Conservation (phyloP, 768 basidiomycete species). For the Rhizopogon rudus region DNA sequence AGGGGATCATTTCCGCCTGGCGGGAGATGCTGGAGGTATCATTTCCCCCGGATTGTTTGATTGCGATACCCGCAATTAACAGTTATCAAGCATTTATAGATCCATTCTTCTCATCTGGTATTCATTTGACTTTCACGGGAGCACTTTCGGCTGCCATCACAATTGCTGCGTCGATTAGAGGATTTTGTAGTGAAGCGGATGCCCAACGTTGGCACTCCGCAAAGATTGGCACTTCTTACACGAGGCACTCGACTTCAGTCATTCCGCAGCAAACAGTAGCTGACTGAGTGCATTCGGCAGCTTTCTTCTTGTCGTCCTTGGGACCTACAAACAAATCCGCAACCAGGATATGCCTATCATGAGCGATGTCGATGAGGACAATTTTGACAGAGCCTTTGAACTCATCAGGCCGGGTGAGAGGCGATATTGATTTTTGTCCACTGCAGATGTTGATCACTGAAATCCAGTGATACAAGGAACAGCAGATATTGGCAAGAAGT, state of each 20-base stretch:
- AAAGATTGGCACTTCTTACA: too few relatives aligned
- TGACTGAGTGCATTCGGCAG: neutral
- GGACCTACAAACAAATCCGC: slow-evolving; percentile 70
- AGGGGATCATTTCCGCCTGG: slow-evolving; percentile 48
- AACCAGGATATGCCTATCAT: slow-evolving; percentile 51
- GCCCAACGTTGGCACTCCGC: too few relatives aligned
- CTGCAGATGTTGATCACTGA: neutral
- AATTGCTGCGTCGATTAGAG: too few relatives aligned
- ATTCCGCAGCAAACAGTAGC: slow-evolving; percentile 40
- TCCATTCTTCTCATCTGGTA: too few relatives aligned
- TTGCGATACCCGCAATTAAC: slow-evolving; percentile 13
- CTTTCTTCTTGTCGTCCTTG: slow-evolving; percentile 35
- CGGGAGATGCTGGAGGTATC: slow-evolving; percentile 61
- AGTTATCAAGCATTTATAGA: too few relatives aligned
- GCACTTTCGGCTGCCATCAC: too few relatives aligned
- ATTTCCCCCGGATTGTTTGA: neutral
- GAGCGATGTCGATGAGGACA: slow-evolving; percentile 60
- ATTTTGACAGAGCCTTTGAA: slow-evolving; percentile 63
- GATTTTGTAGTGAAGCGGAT: too few relatives aligned
- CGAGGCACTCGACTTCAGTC: slow-evolving; percentile 24
- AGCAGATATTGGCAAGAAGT: slow-evolving; percentile 9
- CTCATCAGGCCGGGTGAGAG: slow-evolving; percentile 53
- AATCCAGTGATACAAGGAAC: slow-evolving; percentile 12
- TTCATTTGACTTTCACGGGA: too few relatives aligned
- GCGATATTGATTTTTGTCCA: neutral